phyloP scores from a whole-genome alignment of 768 basidiomycete genomes.

The Mycena indigotica region DNA sequence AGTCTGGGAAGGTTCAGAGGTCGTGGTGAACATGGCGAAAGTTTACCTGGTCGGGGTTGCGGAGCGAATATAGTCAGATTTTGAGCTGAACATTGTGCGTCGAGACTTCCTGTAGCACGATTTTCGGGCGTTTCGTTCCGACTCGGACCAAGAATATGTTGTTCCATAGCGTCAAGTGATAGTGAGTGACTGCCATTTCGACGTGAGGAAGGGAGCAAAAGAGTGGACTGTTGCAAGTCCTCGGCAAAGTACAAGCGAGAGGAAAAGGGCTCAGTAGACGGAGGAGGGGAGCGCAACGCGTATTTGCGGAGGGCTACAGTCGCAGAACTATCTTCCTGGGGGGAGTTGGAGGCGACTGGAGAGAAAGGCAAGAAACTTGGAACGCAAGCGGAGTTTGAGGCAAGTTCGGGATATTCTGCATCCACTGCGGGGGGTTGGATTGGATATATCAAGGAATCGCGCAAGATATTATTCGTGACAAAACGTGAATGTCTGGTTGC shows the following conservation, averaged over 20 bases:
- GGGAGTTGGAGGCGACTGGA: neutral
- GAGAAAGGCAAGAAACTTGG: neutral
- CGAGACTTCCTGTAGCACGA: neutral
- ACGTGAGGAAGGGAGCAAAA: neutral
- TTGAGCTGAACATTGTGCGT: neutral
- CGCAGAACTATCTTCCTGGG: neutral
- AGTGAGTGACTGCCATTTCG: neutral
- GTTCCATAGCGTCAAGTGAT: no score
- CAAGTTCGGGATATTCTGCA: neutral
- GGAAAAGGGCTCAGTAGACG: neutral
- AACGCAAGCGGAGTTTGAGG: neutral
- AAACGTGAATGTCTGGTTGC: neutral
- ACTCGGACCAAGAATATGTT: no score
- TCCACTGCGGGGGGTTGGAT: neutral
- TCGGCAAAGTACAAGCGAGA: neutral
- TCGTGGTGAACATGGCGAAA: neutral
- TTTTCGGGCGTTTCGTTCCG: neutral
- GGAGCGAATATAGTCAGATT: neutral
- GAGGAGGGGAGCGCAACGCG: neutral
- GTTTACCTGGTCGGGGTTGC: no score
- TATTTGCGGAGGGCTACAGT: neutral
- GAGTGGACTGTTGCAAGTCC: neutral
- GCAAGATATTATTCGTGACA: conserved; percentile 5
- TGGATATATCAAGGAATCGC: conserved; percentile 14
- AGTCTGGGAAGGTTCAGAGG: neutral